Evolutionary conservation across 1,139 yeast genomes (phyloP).

Genomic region (Suzukiozyma palmioleophila): DNA sequence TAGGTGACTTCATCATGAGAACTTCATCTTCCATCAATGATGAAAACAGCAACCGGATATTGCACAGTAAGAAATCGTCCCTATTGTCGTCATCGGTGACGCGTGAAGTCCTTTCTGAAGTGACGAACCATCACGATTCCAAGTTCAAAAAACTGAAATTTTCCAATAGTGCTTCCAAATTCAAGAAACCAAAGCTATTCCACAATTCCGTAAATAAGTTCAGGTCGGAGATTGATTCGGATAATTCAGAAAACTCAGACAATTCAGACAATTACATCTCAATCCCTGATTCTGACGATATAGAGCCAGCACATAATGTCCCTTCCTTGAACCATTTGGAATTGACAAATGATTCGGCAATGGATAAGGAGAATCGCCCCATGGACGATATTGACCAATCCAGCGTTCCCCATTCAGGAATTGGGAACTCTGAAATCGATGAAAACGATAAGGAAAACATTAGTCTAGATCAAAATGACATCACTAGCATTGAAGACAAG

Average conservation of each 20-base stretch:
- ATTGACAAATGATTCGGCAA: not conserved
- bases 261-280: not conserved
- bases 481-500: not conserved
- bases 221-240: not conserved
- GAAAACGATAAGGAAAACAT: constrained; percentile 1
- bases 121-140: not conserved
- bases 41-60: constrained; percentile 1
- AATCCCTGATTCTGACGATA: not conserved
- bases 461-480: not conserved
- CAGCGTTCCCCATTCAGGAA: too few relatives aligned
- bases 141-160: constrained; percentile 3
- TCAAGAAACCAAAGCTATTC: constrained; percentile 2
- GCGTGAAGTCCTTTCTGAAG: constrained; percentile 1
- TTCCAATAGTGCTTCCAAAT: not conserved
- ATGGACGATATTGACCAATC: too few relatives aligned
- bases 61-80: not conserved
- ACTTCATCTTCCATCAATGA: constrained; percentile 1
- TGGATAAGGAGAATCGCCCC: too few relatives aligned
- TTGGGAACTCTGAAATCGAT: not conserved
- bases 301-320: not conserved
- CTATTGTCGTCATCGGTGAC: not conserved
- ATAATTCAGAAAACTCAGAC: not conserved
- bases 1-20: constrained; percentile 1
- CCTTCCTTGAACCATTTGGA: not conserved
- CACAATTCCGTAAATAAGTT: not conserved